Base-by-base conservation (phyloP, 768 basidiomycete species). In the Sistotremastrum suecicum region DNA sequence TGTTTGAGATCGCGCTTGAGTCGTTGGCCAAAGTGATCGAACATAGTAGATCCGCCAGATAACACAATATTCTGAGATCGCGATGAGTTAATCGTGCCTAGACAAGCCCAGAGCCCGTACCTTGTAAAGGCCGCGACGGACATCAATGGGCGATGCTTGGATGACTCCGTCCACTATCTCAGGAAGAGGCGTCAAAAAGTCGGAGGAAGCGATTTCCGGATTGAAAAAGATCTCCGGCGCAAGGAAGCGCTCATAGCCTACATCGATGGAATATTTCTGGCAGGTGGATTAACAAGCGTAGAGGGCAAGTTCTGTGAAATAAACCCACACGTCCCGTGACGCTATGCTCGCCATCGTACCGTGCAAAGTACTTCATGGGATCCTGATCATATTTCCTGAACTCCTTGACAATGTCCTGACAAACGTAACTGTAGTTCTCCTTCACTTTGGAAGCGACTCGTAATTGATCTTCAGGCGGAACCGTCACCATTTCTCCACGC, bases 171-270 rank as follows among this genome's bases (percentile, higher is more conserved):
- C 95, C 46, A 98, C 95, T 45, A 98, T 88, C 50, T 94, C 79
- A 0, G 95, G 90, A 3, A 99, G 74, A 6, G 95, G 95, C 4
- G 92, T 97, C 51, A 99, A 63, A 72, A 97, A 97, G 62, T 98
- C 94, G 37, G 89, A 92, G 0, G 91, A 95, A 63, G 85, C 86
- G 54, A 99, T 97, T 63, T 99, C 94, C 9, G 95, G 95, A 67
- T 98, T 98, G 75, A 97, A 98, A 70, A 98, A 98, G 56, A 98
- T 95, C 63, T 98, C 95, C 4, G 95, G 92, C 4, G 94, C 95
- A 44, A 98, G 79, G 76, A 99, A 99, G 29, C 95, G 89, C 63
- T 98, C 95, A 64, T 97, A 98, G 12, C 95, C 95, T 48, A 99
- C 79, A 56, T 99, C 94, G 41, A 98, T 68, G 12, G 72, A 63